These are phyloP conservation scores for Butyriboletus loyo DNA, from an alignment of 768 basidiomycete genomes.

Conservation along the genomic window DNA sequence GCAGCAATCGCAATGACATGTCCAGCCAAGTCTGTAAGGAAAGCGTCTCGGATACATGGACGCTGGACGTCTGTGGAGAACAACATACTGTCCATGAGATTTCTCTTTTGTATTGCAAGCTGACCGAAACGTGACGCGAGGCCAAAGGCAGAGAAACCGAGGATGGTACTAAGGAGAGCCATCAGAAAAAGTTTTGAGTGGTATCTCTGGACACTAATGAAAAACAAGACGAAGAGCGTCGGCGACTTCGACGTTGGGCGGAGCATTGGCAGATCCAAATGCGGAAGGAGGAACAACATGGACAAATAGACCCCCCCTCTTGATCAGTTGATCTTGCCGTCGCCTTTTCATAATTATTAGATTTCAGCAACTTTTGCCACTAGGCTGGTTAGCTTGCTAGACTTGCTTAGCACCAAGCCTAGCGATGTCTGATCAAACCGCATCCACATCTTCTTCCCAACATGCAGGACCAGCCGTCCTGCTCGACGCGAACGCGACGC, in stretches of 20 bases:
- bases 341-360: not conserved
- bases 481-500: slow-evolving; percentile 22
- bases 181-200: slow-evolving; percentile 33
- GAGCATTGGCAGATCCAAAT: not conserved
- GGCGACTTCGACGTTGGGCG: not conserved
- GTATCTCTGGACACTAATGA: not conserved
- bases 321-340: too few species aligned
- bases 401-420: not conserved
- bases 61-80: not conserved
- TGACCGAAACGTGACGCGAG: slow-evolving; percentile 83
- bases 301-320: slow-evolving; percentile 20
- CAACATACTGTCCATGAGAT: slow-evolving; percentile 75
- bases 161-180: slow-evolving; percentile 63
- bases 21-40: slow-evolving; percentile 60
- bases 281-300: slow-evolving; percentile 18
- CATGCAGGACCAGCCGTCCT: not conserved
- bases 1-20: slow-evolving; percentile 66
- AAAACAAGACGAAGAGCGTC: slow-evolving; percentile 9
- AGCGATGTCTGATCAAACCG: slow-evolving; percentile 16
- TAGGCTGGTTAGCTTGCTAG: not conserved
- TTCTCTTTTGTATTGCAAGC: slow-evolving; percentile 79
- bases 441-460: slow-evolving; percentile 3
- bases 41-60: not conserved
- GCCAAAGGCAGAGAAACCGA: slow-evolving; percentile 80
- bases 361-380: not conserved